Percentiles rank a stretch among this genome's conserved stretches.
Conservation (phyloP, 2,329 filamentous ascomycete species). For the Penicillium sp. region DNA sequence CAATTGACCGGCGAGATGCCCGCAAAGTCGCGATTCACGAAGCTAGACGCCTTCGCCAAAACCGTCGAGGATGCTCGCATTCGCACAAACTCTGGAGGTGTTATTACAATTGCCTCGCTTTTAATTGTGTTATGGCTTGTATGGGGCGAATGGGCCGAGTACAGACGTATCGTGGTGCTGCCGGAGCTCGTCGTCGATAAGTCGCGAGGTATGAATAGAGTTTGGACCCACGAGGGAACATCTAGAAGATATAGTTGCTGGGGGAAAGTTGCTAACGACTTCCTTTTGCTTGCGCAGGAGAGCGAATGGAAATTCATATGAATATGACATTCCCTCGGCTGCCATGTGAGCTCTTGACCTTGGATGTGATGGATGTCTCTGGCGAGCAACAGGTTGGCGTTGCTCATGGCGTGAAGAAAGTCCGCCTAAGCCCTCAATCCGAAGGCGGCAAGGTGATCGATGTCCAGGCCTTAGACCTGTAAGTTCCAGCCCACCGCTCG, state of each 20-base stretch:
- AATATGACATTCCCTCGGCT: constrained; percentile 94
- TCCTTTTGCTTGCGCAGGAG: constrained; percentile 53
- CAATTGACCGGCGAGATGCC: constrained; percentile 59
- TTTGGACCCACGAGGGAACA: neutral
- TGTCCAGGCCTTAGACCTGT: constrained; percentile 64
- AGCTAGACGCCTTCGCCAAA: constrained; percentile 98
- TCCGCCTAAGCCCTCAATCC: constrained; percentile 67
- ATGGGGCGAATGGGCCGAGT: constrained; percentile 95
- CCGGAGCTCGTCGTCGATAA: constrained; percentile 96
- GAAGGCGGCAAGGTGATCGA: constrained; percentile 77
- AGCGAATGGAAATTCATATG: constrained; percentile 98
- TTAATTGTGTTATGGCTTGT: constrained; percentile 83
- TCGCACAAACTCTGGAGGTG: constrained; percentile 88
- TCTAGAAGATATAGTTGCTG: neutral
- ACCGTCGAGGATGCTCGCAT: constrained; percentile 97
- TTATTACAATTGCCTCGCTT: constrained; percentile 89
- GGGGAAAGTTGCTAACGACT: constrained; percentile 14
- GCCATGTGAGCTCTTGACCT: constrained; percentile 89
- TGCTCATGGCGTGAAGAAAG: constrained; percentile 86
- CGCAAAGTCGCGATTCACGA: constrained; percentile 87
- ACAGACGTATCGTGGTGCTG: constrained; percentile 76
- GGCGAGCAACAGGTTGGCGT: constrained; percentile 95
- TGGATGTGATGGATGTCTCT: constrained; percentile 98
- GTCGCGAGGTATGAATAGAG: constrained; percentile 65
- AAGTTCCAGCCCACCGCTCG: constrained; percentile 36